Percentiles rank a stretch among this genome's conserved stretches.
Conservation (phyloP, 1,139 yeast species). For the Scheffersomyces illinoinensis region DNA sequence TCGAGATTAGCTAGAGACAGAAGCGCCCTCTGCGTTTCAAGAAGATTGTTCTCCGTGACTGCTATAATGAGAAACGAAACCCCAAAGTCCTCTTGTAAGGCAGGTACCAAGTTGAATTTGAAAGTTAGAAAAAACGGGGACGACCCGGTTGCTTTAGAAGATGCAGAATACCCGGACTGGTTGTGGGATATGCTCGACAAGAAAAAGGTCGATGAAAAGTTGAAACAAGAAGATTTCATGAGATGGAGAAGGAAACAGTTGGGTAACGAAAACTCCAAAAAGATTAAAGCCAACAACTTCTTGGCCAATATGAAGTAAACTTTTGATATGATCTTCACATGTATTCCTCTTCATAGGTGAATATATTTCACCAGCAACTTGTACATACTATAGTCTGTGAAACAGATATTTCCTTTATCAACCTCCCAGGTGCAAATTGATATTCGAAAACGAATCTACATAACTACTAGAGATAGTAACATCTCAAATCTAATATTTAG, state of each 20-base stretch:
- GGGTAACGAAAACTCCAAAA: conserved; percentile 63
- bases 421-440: neutral
- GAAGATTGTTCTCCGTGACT: conserved; percentile 10
- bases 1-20: neutral
- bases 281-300: conserved; percentile 80
- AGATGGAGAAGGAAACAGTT: conserved; percentile 69
- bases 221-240: conserved; percentile 60
- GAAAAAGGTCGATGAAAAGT: conserved; percentile 50
- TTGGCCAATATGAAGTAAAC: conserved; percentile 46
- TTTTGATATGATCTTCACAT: neutral
- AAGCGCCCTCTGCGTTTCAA: neutral
- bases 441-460: neutral
- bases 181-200: conserved; percentile 85
- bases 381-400: conserved; percentile 5
- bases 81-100: conserved; percentile 49
- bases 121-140: conserved; percentile 76
- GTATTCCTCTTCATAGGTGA: conserved; percentile 2
- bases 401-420: neutral
- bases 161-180: conserved; percentile 92
- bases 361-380: neutral
- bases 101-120: conserved; percentile 80
- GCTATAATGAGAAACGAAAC: conserved; percentile 10
- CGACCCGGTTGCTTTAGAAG: conserved; percentile 89
- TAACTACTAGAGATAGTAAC: conserved; percentile 1
- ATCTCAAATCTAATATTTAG: neutral